phyloP scores from a whole-genome alignment of 2,329 filamentous ascomycete species.

The Cercospora citrullina region DNA sequence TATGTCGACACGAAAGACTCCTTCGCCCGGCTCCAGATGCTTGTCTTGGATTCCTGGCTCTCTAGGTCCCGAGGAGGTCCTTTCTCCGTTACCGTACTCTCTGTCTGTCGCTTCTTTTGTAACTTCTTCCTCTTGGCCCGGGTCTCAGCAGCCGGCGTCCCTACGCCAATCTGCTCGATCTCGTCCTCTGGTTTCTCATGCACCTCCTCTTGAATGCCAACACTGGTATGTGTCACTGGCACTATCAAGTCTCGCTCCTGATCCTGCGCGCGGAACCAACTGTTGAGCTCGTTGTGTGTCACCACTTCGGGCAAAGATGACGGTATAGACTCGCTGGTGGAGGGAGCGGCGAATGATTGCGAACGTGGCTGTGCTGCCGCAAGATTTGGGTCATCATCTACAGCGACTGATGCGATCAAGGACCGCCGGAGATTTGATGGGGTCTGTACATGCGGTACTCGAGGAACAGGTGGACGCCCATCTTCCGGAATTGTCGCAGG shows the following conservation, averaged over 20 bases:
- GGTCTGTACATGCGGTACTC: neutral
- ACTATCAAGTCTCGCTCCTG: constrained; percentile 14
- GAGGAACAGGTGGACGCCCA: constrained; percentile 2
- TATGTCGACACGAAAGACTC: constrained; percentile 24
- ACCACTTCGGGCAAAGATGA: constrained; percentile 17
- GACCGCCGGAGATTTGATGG: neutral
- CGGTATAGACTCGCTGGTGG: neutral
- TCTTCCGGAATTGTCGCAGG: constrained; percentile 22
- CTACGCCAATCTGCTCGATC: constrained; percentile 15
- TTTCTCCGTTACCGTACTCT: constrained; percentile 3
- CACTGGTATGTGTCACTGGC: constrained; percentile 6
- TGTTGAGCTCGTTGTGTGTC: neutral
- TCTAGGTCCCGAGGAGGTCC: neutral
- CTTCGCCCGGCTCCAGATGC: constrained; percentile 19
- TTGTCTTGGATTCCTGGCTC: constrained; percentile 16
- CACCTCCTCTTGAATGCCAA: neutral
- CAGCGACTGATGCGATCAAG: neutral
- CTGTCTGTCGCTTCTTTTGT: constrained; percentile 16
- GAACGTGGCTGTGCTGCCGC: neutral
- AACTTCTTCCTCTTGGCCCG: constrained; percentile 19
- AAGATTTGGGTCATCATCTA: neutral
- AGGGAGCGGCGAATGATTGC: neutral
- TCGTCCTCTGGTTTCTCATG: constrained; percentile 16
- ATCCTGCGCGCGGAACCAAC: constrained; percentile 17
- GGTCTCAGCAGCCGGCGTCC: neutral